Evolutionary conservation across 2,329 filamentous ascomycete genomes (phyloP).

Genomic region (Huntiella bhutanensis): DNA sequence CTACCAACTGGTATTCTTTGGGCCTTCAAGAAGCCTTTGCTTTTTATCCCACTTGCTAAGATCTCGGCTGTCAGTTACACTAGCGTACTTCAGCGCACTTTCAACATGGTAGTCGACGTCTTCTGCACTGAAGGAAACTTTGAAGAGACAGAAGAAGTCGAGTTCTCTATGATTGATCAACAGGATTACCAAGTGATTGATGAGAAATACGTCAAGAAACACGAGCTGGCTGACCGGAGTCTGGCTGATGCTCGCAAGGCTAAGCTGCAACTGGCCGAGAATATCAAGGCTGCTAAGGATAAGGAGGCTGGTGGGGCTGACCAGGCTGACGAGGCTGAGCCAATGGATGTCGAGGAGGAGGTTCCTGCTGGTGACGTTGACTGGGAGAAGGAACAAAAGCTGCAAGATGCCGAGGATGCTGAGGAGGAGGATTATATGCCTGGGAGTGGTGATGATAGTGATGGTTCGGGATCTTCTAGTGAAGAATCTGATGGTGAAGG

Average conservation of each 20-base stretch:
- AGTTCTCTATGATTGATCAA: slow-evolving; percentile 53
- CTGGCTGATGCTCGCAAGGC: slow-evolving; percentile 50
- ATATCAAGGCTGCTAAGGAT: slow-evolving; percentile 30
- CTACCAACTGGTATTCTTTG: slow-evolving; percentile 47
- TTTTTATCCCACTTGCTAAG: slow-evolving; percentile 42
- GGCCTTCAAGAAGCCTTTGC: slow-evolving; percentile 50
- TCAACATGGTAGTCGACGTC: slow-evolving; percentile 47
- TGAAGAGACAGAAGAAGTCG: slow-evolving; percentile 37
- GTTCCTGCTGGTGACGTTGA: slow-evolving; percentile 24
- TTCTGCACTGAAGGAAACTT: slow-evolving; percentile 20
- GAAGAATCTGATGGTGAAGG: slow-evolving; percentile 25
- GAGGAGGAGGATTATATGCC: slow-evolving; percentile 50
- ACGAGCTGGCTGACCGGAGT: slow-evolving; percentile 45
- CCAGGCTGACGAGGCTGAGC: slow-evolving; percentile 20
- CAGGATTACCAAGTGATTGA: slow-evolving; percentile 47
- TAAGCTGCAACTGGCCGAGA: slow-evolving; percentile 42
- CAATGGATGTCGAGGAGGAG: slow-evolving; percentile 17
- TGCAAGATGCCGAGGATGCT: slow-evolving; percentile 43
- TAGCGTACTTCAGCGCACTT: slow-evolving; percentile 47
- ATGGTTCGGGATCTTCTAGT: slow-evolving; percentile 29
- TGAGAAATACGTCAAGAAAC: slow-evolving; percentile 38
- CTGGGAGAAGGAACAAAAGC: slow-evolving; percentile 30
- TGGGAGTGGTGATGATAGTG: slow-evolving; percentile 32
- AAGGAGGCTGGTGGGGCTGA: slow-evolving; percentile 17
- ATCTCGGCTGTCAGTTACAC: slow-evolving; percentile 48